Percentiles rank a stretch among this genome's conserved stretches.
Evolutionary conservation across 1,284 basidiomycete genomes (phyloP).

Genomic region (Leccinum subspadiceum): DNA sequence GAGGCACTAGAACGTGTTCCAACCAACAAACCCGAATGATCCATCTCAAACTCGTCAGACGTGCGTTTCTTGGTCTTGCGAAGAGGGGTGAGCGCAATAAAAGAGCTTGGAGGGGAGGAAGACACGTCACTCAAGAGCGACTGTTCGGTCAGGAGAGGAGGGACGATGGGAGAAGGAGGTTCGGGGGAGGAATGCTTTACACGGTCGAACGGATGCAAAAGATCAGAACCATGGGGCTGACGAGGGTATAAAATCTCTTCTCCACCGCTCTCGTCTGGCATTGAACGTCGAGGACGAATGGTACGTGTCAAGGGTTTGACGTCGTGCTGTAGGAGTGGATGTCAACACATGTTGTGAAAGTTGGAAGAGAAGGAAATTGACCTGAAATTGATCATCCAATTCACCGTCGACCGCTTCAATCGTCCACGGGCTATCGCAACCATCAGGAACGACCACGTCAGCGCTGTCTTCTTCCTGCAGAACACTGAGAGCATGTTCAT

Average conservation of each 20-base stretch:
- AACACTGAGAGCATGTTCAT: slow-evolving; percentile 28
- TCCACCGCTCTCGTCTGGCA: slow-evolving; percentile 75
- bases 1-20: slow-evolving; percentile 45
- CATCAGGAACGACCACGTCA: slow-evolving; percentile 40
- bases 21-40: slow-evolving; percentile 60
- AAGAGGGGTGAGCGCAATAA: slow-evolving; percentile 43
- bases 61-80: slow-evolving; percentile 71
- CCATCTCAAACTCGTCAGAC: slow-evolving; percentile 80
- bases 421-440: slow-evolving; percentile 80
- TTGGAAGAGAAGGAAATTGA: slow-evolving; percentile 26
- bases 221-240: slow-evolving; percentile 41
- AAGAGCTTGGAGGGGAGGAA: slow-evolving; percentile 61
- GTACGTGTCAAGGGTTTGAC: slow-evolving; percentile 44
- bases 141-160: slow-evolving; percentile 27
- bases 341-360: slow-evolving; percentile 5
- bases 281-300: slow-evolving; percentile 57
- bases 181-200: slow-evolving; percentile 32
- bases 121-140: slow-evolving; percentile 31
- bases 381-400: slow-evolving; percentile 64
- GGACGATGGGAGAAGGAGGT: slow-evolving; percentile 29
- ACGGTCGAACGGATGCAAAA: slow-evolving; percentile 35
- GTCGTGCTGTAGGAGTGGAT: slow-evolving; percentile 34
- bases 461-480: slow-evolving; percentile 46
- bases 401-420: slow-evolving; percentile 83
- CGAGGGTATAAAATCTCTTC: slow-evolving; percentile 83